Evolutionary conservation across 2,329 filamentous ascomycete genomes (phyloP).

Genomic region (Nothopassalora personata): DNA sequence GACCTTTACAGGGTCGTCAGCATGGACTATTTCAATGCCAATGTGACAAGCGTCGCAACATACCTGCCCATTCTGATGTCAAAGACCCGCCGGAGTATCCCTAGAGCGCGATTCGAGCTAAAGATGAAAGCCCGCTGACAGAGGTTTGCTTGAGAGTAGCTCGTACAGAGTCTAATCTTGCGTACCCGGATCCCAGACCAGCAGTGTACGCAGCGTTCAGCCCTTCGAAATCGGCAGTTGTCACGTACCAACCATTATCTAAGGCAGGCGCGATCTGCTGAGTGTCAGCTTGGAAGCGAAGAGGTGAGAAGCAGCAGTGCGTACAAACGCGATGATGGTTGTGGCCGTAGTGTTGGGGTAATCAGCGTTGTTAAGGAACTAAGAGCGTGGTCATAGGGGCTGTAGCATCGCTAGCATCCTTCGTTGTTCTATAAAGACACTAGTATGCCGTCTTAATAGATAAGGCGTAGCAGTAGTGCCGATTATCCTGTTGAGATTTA

Average conservation of each 20-base stretch:
- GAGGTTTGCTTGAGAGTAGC: slow-evolving; percentile 16
- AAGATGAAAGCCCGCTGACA: background rate
- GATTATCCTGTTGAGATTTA: background rate
- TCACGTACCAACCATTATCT: slow-evolving; percentile 23
- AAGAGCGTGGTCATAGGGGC: slow-evolving; percentile 16
- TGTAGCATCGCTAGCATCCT: slow-evolving; percentile 5
- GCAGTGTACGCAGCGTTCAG: slow-evolving; percentile 22
- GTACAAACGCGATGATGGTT: background rate
- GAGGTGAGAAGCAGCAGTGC: background rate
- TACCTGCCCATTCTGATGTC: slow-evolving; percentile 46
- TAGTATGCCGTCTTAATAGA: slow-evolving; percentile 10
- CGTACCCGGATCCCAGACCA: slow-evolving; percentile 24
- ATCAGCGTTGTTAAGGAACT: slow-evolving; percentile 8
- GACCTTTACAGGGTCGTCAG: too few relatives aligned
- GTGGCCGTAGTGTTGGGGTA: slow-evolving; percentile 4
- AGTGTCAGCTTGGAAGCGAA: background rate
- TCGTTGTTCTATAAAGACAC: slow-evolving; percentile 16
- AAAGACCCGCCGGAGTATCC: slow-evolving; percentile 53
- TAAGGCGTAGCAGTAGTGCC: background rate
- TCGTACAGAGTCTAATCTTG: slow-evolving; percentile 27
- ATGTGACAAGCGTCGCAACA: background rate
- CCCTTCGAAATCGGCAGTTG: slow-evolving; percentile 26
- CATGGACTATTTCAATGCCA: background rate
- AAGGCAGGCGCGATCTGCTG: slow-evolving; percentile 16
- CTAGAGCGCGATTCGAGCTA: background rate